Conservation (phyloP, 768 basidiomycete genomes). For the Megacollybia marginata region DNA sequence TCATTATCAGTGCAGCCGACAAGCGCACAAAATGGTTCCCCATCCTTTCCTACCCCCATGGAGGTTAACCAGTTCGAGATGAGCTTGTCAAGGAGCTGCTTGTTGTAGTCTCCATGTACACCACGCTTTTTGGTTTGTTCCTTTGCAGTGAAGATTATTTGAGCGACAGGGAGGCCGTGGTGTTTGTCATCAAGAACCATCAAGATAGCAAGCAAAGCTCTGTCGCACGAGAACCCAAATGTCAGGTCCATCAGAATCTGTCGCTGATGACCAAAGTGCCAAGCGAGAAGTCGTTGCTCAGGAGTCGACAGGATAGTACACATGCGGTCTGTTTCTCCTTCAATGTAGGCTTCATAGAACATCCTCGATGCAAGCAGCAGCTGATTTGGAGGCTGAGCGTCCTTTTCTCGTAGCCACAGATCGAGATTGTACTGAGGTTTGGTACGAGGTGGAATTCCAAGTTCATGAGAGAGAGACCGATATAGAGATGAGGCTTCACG, state of each 20-base stretch:
- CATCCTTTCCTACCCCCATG: slow-evolving; percentile 10
- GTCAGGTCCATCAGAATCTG: slow-evolving; percentile 18
- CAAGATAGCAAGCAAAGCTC: slow-evolving; percentile 20
- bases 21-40: slow-evolving; percentile 10
- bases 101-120: slow-evolving; percentile 18
- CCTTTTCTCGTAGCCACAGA: slow-evolving; percentile 13
- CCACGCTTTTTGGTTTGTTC: slow-evolving; percentile 8
- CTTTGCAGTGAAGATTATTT: slow-evolving; percentile 17
- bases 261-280: slow-evolving; percentile 17
- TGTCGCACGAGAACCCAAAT: slow-evolving; percentile 15
- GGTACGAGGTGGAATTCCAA: slow-evolving; percentile 15
- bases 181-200: slow-evolving; percentile 22
- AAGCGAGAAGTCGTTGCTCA: slow-evolving; percentile 8
- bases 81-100: slow-evolving; percentile 9
- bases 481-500: slow-evolving; percentile 17
- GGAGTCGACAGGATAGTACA: slow-evolving; percentile 13
- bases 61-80: slow-evolving; percentile 10
- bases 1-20: slow-evolving; percentile 24
- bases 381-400: slow-evolving; percentile 11
- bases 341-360: slow-evolving; percentile 13
- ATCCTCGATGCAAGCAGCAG: slow-evolving; percentile 13
- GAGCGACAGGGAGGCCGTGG: slow-evolving; percentile 22
- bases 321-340: slow-evolving; percentile 11
- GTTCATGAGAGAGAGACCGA: slow-evolving; percentile 9
- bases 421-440: slow-evolving; percentile 19